Base-by-base conservation (phyloP, 768 basidiomycete genomes). In the Leucocoprinus leucothites region DNA sequence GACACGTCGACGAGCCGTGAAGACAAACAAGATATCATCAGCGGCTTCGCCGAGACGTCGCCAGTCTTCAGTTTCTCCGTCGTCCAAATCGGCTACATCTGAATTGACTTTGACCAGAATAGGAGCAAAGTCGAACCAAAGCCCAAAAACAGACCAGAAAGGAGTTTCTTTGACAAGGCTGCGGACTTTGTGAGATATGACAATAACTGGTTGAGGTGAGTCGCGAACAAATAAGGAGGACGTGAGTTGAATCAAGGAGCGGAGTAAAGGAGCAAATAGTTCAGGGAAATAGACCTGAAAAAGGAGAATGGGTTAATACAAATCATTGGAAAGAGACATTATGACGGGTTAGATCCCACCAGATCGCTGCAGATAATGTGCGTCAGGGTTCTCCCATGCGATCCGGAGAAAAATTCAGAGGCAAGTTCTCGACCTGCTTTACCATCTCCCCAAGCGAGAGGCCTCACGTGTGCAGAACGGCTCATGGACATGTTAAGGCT, bases 301-400 rank as follows among this genome's bases (percentile, higher is more conserved):
- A n/a, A 22, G 51, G 4, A 40, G 58, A 21, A 9, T 43, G 42
- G 60, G 57, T 25, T 16, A 45, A 35, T 28, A 11, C 25, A 0
- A 18, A 14, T 7, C 11, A 11, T 31, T 3, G 46, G 48, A 25
- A 6, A 35, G 14, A 28, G 25, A 34, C 19, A 45, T 22, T 19
- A 42, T 13, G 16, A n/a, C 31, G 13, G 13, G 13, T 34, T 4
- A 49, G 22, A 38, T 77, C 84, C 64, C 71, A 91, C 91, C 52
- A 94, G 77, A 69, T 94, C 91, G 65, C 92, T 93, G 68, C 91
- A 90, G 19, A 93, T 66, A 43, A 94, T 78, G 63, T 91, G 88
- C 1, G 85, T 86, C 50, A 82, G 62, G 26, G 60, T 31, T 13
- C 63, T 60, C 21, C 53, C 11, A 40, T 53, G 34, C 21, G 48